Conservation (phyloP, 78 protist genomes). For the Guillardia theta region DNA sequence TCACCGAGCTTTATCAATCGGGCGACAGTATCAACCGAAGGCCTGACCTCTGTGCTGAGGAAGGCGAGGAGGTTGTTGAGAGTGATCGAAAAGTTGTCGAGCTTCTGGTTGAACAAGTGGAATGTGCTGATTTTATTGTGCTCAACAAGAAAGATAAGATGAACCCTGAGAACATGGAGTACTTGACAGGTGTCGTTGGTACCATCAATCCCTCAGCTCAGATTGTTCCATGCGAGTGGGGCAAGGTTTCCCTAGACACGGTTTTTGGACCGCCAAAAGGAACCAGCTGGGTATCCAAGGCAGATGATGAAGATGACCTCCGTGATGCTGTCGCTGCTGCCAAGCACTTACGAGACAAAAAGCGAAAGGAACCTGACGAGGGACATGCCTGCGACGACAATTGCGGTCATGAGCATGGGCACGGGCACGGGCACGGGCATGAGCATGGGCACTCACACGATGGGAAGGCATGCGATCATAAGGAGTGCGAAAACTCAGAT, state of each 20-base stretch:
- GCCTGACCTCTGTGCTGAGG: background rate
- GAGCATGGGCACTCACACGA: background rate
- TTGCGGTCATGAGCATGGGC: background rate
- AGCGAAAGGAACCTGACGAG: too few species aligned
- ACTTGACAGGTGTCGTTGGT: background rate
- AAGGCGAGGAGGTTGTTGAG: background rate
- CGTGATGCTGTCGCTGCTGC: background rate
- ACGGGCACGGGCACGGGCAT: slow-evolving; percentile 46
- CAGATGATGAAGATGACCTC: slow-evolving; percentile 15
- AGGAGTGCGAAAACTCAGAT: background rate
- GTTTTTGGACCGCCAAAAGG: background rate
- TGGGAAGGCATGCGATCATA: background rate
- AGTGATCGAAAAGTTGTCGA: slow-evolving; percentile 64
- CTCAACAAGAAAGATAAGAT: slow-evolving; percentile 78
- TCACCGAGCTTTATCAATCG: background rate
- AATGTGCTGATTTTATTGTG: slow-evolving; percentile 85
- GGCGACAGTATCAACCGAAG: background rate
- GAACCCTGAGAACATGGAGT: background rate
- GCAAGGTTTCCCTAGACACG: background rate
- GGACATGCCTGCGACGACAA: background rate
- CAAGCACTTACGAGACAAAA: too few species aligned
- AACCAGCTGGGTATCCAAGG: background rate
- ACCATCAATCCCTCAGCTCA: slow-evolving; percentile 11
- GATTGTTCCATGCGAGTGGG: background rate
- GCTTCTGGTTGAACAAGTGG: slow-evolving; percentile 88